Base-by-base conservation (phyloP, 2,329 filamentous ascomycete species). In the Penicillium thymicola region DNA sequence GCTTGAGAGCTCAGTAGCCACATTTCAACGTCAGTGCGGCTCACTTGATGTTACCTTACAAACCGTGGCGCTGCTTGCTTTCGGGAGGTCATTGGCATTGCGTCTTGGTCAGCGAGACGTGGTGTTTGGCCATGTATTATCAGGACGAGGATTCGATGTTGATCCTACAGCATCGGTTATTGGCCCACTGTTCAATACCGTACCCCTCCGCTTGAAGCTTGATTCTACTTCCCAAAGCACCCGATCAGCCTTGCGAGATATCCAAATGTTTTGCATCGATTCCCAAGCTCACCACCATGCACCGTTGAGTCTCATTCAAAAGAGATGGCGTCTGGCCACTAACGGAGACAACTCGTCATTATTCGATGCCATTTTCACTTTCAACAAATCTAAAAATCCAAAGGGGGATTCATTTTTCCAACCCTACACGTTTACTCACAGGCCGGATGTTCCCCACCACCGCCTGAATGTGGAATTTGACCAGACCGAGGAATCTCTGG, bases 381-480 rank as follows among this genome's bases (percentile, higher is more conserved):
- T 54, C 51, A 54, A 54, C 27, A 54, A 54, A 18, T 54, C 51
- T 2, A 3, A 21, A 7, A 16, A 21, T 21, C 23, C 45, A 5
- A 18, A 11, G 5, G 2, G 6, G 11, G 3, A 25, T 8, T 41
- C 51, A 28, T 38, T 54, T 21, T 54, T 54, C 34, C 42, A 54
- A 18, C 51, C 25, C 6, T 54, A 54, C n/a, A 5, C 34, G 3
- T 37, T 14, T 6, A 13, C 51, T 40, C 18, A 27, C 6, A 37
- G 30, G 9, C 34, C 34, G 2, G 51, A 54, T 32, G 30, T 47
- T 13, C 51, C 51, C 16, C 51, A 54, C 14, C 38, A 54, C 42
- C 25, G 32, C n/a, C 13, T 54, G n/a, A 54, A 54, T 47, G 51
- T 54, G 34, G 51, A 54, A 23, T 54, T 54, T 13, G 51, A 54